phyloP scores from a whole-genome alignment of 2,329 filamentous ascomycete species.

The Fusarium duplospermum region DNA sequence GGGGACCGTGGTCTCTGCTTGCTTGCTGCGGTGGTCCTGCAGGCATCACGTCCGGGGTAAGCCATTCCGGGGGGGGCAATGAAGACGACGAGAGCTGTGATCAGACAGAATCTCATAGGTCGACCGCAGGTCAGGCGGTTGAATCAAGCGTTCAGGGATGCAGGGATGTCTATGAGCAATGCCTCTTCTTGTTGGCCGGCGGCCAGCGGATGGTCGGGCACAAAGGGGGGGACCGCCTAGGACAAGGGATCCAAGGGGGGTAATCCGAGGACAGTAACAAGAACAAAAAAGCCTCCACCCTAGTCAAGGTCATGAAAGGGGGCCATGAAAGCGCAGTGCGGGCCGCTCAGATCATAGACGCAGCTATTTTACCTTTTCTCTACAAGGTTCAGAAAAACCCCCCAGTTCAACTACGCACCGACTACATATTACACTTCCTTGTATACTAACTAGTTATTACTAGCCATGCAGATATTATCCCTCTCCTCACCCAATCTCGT shows the following conservation, averaged over 20 bases:
- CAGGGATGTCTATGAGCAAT: constrained; percentile 24
- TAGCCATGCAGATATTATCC: neutral
- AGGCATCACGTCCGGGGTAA: constrained; percentile 39
- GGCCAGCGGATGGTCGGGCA: constrained; percentile 30
- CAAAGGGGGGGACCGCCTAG: constrained; percentile 18
- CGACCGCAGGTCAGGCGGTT: constrained; percentile 42
- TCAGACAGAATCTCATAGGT: constrained; percentile 28
- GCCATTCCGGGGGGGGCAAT: constrained; percentile 30
- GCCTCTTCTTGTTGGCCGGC: constrained; percentile 4
- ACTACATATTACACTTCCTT: neutral
- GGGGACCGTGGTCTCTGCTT: neutral
- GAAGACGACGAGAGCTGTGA: neutral
- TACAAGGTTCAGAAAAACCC: neutral
- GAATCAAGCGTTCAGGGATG: constrained; percentile 42
- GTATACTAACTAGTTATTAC: neutral
- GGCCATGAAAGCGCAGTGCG: neutral
- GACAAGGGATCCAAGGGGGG: constrained; percentile 5
- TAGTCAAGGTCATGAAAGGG: neutral
- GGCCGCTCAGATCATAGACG: neutral
- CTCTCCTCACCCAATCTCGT: neutral
- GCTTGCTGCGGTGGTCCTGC: constrained; percentile 10
- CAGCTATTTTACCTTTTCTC: neutral
- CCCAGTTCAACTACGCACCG: neutral
- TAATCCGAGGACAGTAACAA: constrained; percentile 12
- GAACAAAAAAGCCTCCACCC: neutral